These are phyloP conservation scores for Albifimbria verrucaria DNA, from an alignment of 2,329 filamentous ascomycete species.

Conservation along the genomic window DNA sequence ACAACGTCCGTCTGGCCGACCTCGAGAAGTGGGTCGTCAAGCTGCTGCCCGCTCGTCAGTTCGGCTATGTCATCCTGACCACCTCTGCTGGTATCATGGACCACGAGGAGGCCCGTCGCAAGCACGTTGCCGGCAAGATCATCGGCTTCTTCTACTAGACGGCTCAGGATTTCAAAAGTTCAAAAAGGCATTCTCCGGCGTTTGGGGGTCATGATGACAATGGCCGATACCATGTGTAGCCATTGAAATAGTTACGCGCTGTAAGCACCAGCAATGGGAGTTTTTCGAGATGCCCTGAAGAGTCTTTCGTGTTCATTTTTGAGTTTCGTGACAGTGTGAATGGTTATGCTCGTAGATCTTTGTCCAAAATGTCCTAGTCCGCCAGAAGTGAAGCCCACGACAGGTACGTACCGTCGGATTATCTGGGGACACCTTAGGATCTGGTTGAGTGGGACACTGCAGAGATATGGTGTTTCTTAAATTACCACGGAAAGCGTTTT, in stretches of 20 bases:
- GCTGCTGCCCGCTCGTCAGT: conserved; percentile 98
- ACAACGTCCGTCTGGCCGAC: conserved; percentile 97
- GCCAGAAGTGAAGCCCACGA: no score
- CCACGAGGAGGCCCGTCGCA: conserved; percentile 98
- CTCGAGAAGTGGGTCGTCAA: conserved; percentile 99
- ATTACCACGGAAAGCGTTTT: no score
- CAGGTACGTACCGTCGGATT: no score
- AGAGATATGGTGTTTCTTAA: no score
- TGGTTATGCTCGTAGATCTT: not conserved
- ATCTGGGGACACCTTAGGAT: no score
- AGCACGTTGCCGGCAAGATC: conserved; percentile 99
- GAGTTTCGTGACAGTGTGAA: conserved; percentile 8
- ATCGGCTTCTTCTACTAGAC: conserved; percentile 98
- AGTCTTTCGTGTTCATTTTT: conserved; percentile 21
- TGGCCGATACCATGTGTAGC: conserved; percentile 32
- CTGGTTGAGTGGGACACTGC: no score
- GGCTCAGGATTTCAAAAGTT: conserved; percentile 21
- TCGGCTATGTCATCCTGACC: conserved; percentile 98
- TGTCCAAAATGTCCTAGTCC: no score
- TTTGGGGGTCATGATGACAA: conserved; percentile 31
- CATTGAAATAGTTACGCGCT: conserved; percentile 28
- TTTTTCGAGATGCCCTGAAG: conserved; percentile 22
- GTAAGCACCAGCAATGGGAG: conserved; percentile 31
- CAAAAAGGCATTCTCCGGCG: conserved; percentile 32
- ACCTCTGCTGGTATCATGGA: conserved; percentile 99